A percentile compares a stretch with the other conserved stretches of the same genome.
These are phyloP conservation scores for Ophiostoma piceae DNA, from an alignment of 2,329 filamentous ascomycete species.

Conservation along the genomic window DNA sequence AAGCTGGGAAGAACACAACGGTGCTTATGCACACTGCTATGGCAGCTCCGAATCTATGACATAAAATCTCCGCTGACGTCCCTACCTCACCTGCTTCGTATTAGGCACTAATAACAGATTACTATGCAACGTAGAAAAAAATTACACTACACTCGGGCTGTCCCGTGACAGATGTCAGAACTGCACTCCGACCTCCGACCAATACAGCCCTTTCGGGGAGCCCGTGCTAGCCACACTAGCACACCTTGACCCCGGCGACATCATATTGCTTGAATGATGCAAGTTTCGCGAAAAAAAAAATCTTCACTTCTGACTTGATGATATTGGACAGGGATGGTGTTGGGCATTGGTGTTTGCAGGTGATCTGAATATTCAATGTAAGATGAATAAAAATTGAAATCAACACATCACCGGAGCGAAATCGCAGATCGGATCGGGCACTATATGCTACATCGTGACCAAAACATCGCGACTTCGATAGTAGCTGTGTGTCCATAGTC, in stretches of 20 bases:
- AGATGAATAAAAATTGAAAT: neutral
- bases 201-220: constrained; percentile 8
- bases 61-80: neutral
- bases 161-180: constrained; percentile 6
- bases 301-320: neutral
- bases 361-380: neutral
- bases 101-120: neutral
- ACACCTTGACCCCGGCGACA: neutral
- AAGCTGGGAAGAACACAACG: neutral
- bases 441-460: neutral
- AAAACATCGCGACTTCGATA: neutral
- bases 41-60: neutral
- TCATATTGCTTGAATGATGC: neutral
- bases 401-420: neutral
- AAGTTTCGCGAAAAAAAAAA: neutral
- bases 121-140: neutral
- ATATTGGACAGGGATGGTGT: neutral
- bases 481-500: neutral
- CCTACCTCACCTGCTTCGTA: neutral
- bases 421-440: neutral
- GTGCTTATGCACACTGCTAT: neutral
- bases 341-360: neutral
- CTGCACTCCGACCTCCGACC: constrained; percentile 4
- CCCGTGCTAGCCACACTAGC: neutral
- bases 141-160: neutral